Evolutionary conservation across 768 basidiomycete genomes (phyloP), one percentile per base, ranked within the genome.

Genomic region (Auriscalpium microsporum): DNA sequence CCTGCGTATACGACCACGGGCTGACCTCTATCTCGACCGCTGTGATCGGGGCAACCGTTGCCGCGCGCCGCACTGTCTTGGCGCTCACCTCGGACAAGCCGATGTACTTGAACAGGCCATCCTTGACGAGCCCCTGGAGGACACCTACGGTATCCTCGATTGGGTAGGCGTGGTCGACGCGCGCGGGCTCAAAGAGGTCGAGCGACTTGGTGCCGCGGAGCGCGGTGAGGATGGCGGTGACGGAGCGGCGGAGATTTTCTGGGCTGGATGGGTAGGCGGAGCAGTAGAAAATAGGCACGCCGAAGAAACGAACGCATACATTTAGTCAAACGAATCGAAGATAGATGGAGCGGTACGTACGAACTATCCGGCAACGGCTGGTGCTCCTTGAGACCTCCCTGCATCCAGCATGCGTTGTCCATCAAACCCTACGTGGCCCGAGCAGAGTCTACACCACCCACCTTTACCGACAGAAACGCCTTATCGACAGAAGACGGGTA

Each of bases 61-160:
- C 62, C 0, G 73, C 79, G 37, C 62, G 54, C 46, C 63, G 51
- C 7, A 87, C 69, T 0, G 81, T 80, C 21, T 68, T 71, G 1
- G 74, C 77, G 14, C 69, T 73, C 62, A 74, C 75, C 64, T 86
- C 84, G 3, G 77, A 79, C 57, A 86, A 65, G 4, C 82, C 81
- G 57, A 86, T 81, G 64, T 83, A 76, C 60, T 75, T 72, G 64
- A 84, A 78, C 56, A 78, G 73, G 11, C 82, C 82, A 58, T 81
- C 80, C 21, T 78, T 68, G 54, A 76, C 65, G 36, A 84, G 68
- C 8, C 64, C 69, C 11, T 67, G 69, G 21, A 86, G 71, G 16
- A 67, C 68, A 44, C 21, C 21, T 21, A 21, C 21, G 21, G 21
- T 21, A 21, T 21, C 21, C 21, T 21, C 21, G 21, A 21, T 66